A percentile compares a stretch with the other conserved stretches of the same genome.
Evolutionary conservation across 1,284 basidiomycete genomes (phyloP).

Genomic region (Schizopora paradoxa): DNA sequence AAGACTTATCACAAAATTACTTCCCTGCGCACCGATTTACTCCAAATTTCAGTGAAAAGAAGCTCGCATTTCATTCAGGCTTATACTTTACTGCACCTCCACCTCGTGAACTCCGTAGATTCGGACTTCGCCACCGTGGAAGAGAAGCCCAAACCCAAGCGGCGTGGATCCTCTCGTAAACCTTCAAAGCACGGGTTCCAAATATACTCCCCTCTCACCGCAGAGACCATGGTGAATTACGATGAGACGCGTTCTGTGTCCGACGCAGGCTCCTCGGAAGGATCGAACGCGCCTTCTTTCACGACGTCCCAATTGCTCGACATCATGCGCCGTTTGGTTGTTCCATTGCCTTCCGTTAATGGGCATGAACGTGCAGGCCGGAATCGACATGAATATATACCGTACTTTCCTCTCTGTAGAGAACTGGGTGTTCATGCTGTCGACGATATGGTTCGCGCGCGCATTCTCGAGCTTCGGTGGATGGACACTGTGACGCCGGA

Average conservation of each 20-base stretch:
- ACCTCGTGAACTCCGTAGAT: constrained; percentile 71
- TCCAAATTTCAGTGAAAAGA: constrained; percentile 49
- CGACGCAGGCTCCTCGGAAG: constrained; percentile 13
- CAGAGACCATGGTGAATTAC: constrained; percentile 23
- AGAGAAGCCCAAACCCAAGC: constrained; percentile 42
- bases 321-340: constrained; percentile 61
- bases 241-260: constrained; percentile 34
- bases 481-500: constrained; percentile 52
- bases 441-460: constrained; percentile 73
- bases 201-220: constrained; percentile 50
- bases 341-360: neutral
- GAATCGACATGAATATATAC: constrained; percentile 29
- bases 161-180: constrained; percentile 42
- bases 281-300: constrained; percentile 43
- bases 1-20: constrained; percentile 15
- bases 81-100: constrained; percentile 65
- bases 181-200: constrained; percentile 45
- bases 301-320: constrained; percentile 68
- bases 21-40: constrained; percentile 4
- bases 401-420: constrained; percentile 73
- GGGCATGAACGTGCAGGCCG: neutral
- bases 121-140: constrained; percentile 26
- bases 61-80: constrained; percentile 75
- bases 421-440: constrained; percentile 73
- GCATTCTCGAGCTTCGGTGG: constrained; percentile 72